Evolutionary conservation across 2,329 filamentous ascomycete genomes (phyloP).

Genomic region (Chaetomium olivaceum): DNA sequence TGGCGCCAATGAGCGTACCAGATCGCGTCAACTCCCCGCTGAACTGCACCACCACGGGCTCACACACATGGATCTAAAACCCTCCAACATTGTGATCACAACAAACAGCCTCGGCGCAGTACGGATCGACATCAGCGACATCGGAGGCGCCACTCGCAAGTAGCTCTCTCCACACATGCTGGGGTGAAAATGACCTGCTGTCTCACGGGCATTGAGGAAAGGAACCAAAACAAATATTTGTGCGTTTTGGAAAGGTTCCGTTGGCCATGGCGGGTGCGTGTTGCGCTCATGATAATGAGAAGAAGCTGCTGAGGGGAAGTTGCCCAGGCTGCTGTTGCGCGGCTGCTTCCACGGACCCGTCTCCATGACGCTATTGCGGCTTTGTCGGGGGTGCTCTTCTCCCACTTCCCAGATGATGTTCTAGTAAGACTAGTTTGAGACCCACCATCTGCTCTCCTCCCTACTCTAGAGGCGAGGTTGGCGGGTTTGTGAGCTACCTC

Average conservation of each 20-base stretch:
- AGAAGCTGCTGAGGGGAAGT: constrained; percentile 13
- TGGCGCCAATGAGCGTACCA: constrained; percentile 31
- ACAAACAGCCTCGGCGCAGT: too few species aligned
- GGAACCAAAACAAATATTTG: constrained; percentile 30
- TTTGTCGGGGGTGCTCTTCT: neutral
- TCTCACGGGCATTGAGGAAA: constrained; percentile 24
- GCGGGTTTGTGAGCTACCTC: neutral
- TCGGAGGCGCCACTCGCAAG: too few species aligned
- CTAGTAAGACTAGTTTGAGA: neutral
- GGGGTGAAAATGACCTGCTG: constrained; percentile 22
- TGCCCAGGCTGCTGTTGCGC: constrained; percentile 7
- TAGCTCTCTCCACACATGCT: constrained; percentile 28
- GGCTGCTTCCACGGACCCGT: constrained; percentile 8
- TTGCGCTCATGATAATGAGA: neutral
- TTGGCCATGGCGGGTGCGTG: constrained; percentile 19
- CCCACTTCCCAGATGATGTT: too few species aligned
- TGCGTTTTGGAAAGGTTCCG: constrained; percentile 27
- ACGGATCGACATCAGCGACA: too few species aligned
- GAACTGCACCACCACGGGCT: constrained; percentile 25
- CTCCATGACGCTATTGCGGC: constrained; percentile 4
- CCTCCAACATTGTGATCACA: too few species aligned
- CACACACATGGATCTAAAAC: too few species aligned
- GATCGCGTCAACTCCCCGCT: constrained; percentile 26
- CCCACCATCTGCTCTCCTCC: neutral
- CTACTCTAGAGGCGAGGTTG: neutral